Evolutionary conservation across 768 basidiomycete genomes (phyloP), one percentile per base, ranked within the genome.

Genomic region (Baorangia bicolor): DNA sequence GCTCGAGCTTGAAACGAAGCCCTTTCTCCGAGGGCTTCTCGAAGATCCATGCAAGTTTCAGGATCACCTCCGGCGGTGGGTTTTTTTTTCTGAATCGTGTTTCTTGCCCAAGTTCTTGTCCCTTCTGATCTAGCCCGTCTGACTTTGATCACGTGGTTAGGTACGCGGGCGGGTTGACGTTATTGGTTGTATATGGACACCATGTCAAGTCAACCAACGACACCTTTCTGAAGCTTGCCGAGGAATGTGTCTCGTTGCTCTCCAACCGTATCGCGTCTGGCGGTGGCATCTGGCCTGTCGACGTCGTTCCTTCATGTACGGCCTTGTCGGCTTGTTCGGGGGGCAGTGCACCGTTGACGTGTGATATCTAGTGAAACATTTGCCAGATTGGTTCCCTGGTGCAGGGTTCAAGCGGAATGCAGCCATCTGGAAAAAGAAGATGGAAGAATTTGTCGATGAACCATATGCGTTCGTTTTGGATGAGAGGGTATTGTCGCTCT

Each of bases 311-410:
- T 38, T 61, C 50, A 21, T 31, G 74, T 77, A 50, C 49, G 73
- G 69, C 18, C 4, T 46, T 9, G 4, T 31, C 12, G 6, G 5
- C 20, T 33, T 4, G 13, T 25, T 16, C 7, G 13, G n/a, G 14
- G 27, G 27, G 2, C 13, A 5, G 4, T 4, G 10, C 27, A 18
- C 18, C 16, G 5, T 34, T 67, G 48, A 61, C 20, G 14, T 13
- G 23, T 16, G 35, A 10, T 14, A 41, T 37, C 10, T 62, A 69
- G 76, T 90, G 61, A 78, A 77, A 63, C 66, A 81, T 60, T 64
- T 90, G 27, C 90, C 90, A 0, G 63, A 66, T 41, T 90, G 86
- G 85, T 72, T 82, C 44, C 90, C 90, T 21, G 87, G 87, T 12
- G 78, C 83, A 5, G 79, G 78, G 2, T 92, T 90, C 73, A 81